Evolutionary conservation across 768 basidiomycete species (phyloP), one percentile per base, ranked within the genome.

Genomic region (Sporobolomyces phaffii): DNA sequence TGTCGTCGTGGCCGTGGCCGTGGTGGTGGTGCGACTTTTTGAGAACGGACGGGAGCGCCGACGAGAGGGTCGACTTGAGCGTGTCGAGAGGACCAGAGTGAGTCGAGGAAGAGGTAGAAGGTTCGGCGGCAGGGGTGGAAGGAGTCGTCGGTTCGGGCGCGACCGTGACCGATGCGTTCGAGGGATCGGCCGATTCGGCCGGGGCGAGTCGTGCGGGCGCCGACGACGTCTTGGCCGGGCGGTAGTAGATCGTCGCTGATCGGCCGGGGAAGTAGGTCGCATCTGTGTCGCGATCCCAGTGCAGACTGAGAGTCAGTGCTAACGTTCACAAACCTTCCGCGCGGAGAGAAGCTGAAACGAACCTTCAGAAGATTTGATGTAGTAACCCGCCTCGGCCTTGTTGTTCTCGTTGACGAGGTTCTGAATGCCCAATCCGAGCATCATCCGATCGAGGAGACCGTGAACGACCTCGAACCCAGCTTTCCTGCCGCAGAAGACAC

Each of bases 381-480:
- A 99, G 78, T 98, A 99, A 14, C 96, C 96, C 18, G 82, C 83
- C 54, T 79, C 77, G 33, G 85, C 84, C 65, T 83, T 80, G 41
- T 75, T 79, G 73, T 88, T 83, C 36, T 75, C 78, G 64, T 80
- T 83, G 26, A 80, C 78, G 61, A 97, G 88, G 72, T 86, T 83
- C 43, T 91, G 88, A 40, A 99, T 83, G 70, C 96, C 94, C 26
- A 99, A 80, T 84, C 96, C 92, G 77, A 87, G 88, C 96, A 99
- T 98, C 41, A 90, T 84, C 54, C 93, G 83, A 79, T 98, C 92
- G 71, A 99, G 79, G 79, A 98, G 80, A 38, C 96, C 96, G 77
- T 98, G 96, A 15, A 93, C 87, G 67, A 94, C 84, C 81, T 99
- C 75, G 76, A 99, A 99, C 6, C 93, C 93, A 41, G 93, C 96